Conservation (phyloP, 108 stramenopile genomes). For the Pseudonitzschia pungens region DNA sequence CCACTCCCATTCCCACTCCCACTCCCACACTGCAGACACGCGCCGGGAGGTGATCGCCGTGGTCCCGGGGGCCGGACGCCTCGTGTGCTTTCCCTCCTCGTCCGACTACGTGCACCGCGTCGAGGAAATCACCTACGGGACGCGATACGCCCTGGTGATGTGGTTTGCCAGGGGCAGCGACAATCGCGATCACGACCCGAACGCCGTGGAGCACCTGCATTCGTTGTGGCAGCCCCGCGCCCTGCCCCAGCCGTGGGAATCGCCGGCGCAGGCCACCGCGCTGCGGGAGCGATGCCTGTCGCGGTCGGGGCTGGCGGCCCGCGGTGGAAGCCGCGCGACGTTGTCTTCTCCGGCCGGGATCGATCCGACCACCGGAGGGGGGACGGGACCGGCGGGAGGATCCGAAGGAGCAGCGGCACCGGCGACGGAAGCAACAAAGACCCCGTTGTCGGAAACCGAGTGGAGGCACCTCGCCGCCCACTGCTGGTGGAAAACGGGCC, state of each 20-base stretch:
- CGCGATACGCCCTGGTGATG: constrained; percentile 1
- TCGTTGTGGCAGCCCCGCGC: background rate
- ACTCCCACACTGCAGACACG: no score
- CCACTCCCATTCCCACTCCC: no score
- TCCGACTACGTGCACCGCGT: constrained; percentile 1
- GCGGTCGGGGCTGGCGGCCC: background rate
- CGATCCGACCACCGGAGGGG: no score
- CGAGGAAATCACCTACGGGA: constrained; percentile 3
- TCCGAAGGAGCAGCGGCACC: background rate
- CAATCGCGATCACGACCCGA: background rate
- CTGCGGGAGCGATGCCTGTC: background rate
- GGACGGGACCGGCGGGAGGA: no score
- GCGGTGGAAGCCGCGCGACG: no score
- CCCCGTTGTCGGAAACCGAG: background rate
- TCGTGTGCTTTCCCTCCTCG: constrained; percentile 13
- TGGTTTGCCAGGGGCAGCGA: background rate
- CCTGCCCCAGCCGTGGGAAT: constrained; percentile 12
- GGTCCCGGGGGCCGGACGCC: background rate
- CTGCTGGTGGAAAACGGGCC: constrained; percentile 14
- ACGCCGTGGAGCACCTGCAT: background rate
- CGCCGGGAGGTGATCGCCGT: no score
- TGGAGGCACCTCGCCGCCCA: background rate
- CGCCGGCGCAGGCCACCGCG: background rate
- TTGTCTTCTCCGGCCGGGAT: no score
- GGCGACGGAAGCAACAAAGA: background rate